Conservation (phyloP, 2,329 filamentous ascomycete genomes). For the Pseudopithomyces chartarum region DNA sequence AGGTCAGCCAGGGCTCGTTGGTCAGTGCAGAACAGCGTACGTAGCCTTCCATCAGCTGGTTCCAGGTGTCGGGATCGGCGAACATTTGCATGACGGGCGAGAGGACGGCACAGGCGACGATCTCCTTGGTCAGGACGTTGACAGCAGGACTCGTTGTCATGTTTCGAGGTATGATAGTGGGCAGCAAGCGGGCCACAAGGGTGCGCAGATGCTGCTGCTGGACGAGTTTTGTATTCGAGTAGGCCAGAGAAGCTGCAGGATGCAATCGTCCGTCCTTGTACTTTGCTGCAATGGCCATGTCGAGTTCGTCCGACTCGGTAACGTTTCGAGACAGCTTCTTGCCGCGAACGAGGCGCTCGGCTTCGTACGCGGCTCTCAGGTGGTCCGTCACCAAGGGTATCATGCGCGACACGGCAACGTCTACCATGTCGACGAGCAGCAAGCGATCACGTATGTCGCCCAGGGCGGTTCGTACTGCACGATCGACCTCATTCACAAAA, state of each 20-base stretch:
- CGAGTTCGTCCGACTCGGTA: conserved; percentile 94
- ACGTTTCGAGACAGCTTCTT: conserved; percentile 86
- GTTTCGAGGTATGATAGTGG: conserved; percentile 72
- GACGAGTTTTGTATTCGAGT: conserved; percentile 79
- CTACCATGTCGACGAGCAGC: conserved; percentile 78
- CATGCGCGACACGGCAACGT: conserved; percentile 78
- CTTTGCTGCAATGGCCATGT: conserved; percentile 92
- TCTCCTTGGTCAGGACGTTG: conserved; percentile 79
- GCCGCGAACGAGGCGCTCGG: conserved; percentile 84
- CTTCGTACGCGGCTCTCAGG: conserved; percentile 87
- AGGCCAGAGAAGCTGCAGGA: conserved; percentile 79
- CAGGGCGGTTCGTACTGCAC: conserved; percentile 74
- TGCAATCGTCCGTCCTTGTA: conserved; percentile 89
- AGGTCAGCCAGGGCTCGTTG: conserved; percentile 18
- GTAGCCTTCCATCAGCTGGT: conserved; percentile 90
- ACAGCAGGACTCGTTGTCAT: conserved; percentile 82
- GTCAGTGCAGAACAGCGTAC: conserved; percentile 39
- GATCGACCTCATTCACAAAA: conserved; percentile 88
- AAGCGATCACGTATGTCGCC: conserved; percentile 73
- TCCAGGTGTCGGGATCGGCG: conserved; percentile 95
- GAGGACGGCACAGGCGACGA: conserved; percentile 90
- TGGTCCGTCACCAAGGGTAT: conserved; percentile 89
- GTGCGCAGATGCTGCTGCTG: conserved; percentile 89
- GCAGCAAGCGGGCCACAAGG: conserved; percentile 73
- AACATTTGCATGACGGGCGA: conserved; percentile 79